Base-by-base conservation (phyloP, 75 land plant genomes). In the Larix kaempferi region DNA sequence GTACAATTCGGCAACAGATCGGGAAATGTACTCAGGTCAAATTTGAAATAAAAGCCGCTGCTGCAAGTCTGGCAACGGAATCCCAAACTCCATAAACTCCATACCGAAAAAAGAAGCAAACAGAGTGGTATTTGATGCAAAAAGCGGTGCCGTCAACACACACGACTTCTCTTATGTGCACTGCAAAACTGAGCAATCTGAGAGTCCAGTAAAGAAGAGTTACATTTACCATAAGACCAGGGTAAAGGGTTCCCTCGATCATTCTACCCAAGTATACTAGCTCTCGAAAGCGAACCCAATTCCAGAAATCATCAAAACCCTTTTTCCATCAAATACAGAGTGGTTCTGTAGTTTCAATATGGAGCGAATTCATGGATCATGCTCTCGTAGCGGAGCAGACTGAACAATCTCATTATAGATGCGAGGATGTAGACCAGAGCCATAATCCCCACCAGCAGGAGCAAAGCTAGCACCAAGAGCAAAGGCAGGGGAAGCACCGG, bases 361-460 rank as follows among this genome's bases (percentile, higher is more conserved):
- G 96, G 99, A 78, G 93, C 96, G 76, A 96, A 96, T 85, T 96
- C 96, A 61, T 93, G 99, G 92, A 96, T 96, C 92, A 96, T 95
- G 73, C 88, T 87, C 82, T 96, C 96, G 57, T 96, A 96, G 11
- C 96, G 88, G 44, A 96, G 88, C 49, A 96, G 96, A 63, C 90
- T 89, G 83, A 96, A 96, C 56, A 96, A 85, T 10, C 96, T 87
- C 16, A 91, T 84, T 26, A 87, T 82, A 86, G 93, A 96, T 56
- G 94, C 96, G 22, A 96, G 76, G 59, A 96, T 75, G 83, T 96
- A 96, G 71, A 91, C 82, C 41, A 96, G 84, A 63, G n/a, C n/a
- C 80, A 75, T 25, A 96, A 85, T 85, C 4, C 88, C 26, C 54
- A 92, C 83, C 5, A 96, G 91, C 84, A 91, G 64, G n/a, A n/a